phyloP scores from a whole-genome alignment of 2,329 filamentous ascomycete species.

The Pestalotiopsis sp. region DNA sequence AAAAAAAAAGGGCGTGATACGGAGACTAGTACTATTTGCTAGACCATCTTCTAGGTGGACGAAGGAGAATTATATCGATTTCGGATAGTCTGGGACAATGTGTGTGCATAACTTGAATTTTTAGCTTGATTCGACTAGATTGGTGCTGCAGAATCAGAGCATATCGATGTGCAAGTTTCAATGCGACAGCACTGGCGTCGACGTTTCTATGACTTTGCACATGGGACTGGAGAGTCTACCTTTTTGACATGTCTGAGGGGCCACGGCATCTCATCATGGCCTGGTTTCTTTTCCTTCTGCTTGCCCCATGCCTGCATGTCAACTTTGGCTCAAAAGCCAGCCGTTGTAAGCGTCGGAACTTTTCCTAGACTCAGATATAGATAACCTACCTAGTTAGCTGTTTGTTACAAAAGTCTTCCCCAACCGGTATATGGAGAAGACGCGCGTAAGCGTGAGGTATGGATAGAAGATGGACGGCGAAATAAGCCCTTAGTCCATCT shows the following conservation, averaged over 20 bases:
- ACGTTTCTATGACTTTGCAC: background rate
- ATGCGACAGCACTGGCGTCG: background rate
- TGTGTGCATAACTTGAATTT: background rate
- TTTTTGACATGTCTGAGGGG: too few species aligned
- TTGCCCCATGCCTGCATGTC: too few species aligned
- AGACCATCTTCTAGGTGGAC: background rate
- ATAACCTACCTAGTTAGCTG: background rate
- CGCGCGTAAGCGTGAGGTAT: background rate
- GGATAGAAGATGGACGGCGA: background rate
- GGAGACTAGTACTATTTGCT: background rate
- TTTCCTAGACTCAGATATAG: background rate
- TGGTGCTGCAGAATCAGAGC: background rate
- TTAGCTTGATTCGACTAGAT: slow-evolving; percentile 6
- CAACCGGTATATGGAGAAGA: background rate
- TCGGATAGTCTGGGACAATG: background rate
- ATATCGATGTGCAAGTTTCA: background rate
- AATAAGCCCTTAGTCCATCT: too few species aligned
- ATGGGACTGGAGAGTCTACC: background rate
- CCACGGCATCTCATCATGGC: too few species aligned
- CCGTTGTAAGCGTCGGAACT: background rate
- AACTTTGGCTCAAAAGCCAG: too few species aligned
- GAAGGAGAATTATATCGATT: too few species aligned
- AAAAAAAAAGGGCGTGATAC: background rate
- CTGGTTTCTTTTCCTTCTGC: too few species aligned
- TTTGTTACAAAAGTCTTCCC: background rate